Percentiles rank a stretch among this genome's conserved stretches.
phyloP scores from a whole-genome alignment of 306 rosid species.

The Sindora glabra region DNA sequence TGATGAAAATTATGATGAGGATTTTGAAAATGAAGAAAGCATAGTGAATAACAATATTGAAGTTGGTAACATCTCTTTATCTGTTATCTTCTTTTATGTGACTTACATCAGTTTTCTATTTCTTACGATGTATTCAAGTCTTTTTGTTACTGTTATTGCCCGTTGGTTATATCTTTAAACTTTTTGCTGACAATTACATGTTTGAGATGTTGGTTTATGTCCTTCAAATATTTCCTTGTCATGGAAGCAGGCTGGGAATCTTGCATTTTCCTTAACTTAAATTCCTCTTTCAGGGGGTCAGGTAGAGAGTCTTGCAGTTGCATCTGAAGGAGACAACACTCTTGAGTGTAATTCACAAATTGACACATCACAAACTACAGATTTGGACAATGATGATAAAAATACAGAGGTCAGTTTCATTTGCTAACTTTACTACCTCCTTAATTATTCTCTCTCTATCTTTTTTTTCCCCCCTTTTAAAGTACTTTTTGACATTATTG shows the following conservation, averaged over 20 bases:
- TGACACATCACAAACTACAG: constrained; percentile 37
- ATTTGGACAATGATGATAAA: constrained; percentile 27
- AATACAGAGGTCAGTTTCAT: constrained; percentile 36
- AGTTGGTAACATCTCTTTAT: constrained; percentile 29
- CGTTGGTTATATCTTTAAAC: neutral
- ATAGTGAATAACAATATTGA: constrained; percentile 31
- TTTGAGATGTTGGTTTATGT: no score
- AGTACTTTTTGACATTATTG: constrained; percentile 9
- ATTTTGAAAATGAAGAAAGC: constrained; percentile 62
- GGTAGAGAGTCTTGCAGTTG: constrained; percentile 38
- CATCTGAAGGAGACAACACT: constrained; percentile 37
- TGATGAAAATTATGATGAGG: constrained; percentile 93
- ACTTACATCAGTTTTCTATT: neutral
- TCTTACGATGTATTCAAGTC: no score
- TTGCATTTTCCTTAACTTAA: constrained; percentile 17
- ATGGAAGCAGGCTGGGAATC: neutral
- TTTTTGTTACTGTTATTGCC: constrained; percentile 12
- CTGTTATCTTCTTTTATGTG: constrained; percentile 36
- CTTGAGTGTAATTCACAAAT: constrained; percentile 37
- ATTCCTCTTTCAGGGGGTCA: constrained; percentile 42
- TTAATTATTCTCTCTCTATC: neutral
- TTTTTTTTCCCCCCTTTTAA: neutral
- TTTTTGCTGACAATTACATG: no score
- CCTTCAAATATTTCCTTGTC: no score
- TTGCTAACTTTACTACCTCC: no score